Base-by-base conservation (phyloP, 768 basidiomycete genomes). In the Rossbeevera mucosa region DNA sequence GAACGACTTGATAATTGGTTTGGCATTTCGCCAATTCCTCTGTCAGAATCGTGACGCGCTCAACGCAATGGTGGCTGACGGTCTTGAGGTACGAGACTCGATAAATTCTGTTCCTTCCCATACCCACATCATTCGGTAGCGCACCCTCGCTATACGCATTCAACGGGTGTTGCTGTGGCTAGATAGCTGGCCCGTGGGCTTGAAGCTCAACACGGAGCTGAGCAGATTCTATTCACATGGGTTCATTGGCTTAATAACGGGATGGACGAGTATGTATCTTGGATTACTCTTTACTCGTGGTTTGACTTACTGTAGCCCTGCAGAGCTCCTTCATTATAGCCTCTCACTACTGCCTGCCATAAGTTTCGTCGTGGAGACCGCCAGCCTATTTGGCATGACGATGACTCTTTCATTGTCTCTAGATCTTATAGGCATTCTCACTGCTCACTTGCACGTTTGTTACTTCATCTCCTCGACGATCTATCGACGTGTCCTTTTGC, bases 141-240 rank as follows among this genome's bases (percentile, higher is more conserved):
- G 55, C 25, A 53, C 59, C 6, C 56, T 68, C 1, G 65, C 66
- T 33, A 25, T 62, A 51, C 69, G 72, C 44, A 65, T 87, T 8
- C 77, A 79, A 40, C 70, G 72, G 14, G 74, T 78, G 0, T 74
- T 97, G 2, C 60, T 75, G 1, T 97, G 94, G 94, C 76, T 99
- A 12, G 88, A 96, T 65, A 82, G 88, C 54, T 98, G 95, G 95
- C 95, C 95, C 0, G 93, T 86, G 2, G 95, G 96, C 1, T 72
- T 99, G 36, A 99, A 99, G 69, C 83, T 99, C 48, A 98, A 98
- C 63, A 91, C 91, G 0, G 91, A 97, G 59, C 78, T 99, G n/a
- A 91, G 91, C 59, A 74, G 76, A 22, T 88, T 96, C 64, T 88
- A 91, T 61, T 82, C 85, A n/a, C 77, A 83, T 52, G 76, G 80